A percentile compares a stretch with the other conserved stretches of the same genome.
Evolutionary conservation across 1,284 basidiomycete genomes (phyloP).

Genomic region (Ustilago nuda): DNA sequence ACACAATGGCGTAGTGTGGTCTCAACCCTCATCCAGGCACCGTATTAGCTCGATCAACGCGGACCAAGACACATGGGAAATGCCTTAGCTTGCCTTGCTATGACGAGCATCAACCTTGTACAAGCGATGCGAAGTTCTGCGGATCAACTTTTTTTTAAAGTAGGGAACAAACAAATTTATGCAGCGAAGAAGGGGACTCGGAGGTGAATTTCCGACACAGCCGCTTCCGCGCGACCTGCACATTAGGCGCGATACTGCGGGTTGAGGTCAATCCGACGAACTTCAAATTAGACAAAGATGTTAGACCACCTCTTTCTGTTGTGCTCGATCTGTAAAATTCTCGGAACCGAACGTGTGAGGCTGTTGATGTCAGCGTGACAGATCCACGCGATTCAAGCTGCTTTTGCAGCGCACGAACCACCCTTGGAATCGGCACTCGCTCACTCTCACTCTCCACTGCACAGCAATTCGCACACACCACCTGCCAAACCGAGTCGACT

Average conservation of each 20-base stretch:
- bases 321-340: background rate
- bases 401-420: slow-evolving; percentile 12
- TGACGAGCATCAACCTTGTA: background rate
- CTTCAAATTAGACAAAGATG: background rate
- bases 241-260: slow-evolving; percentile 1
- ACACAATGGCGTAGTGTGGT: background rate
- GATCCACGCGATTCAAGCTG: slow-evolving; percentile 6
- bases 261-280: slow-evolving; percentile 3
- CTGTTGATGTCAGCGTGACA: background rate
- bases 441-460: slow-evolving; percentile 8
- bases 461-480: slow-evolving; percentile 15
- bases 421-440: slow-evolving; percentile 3
- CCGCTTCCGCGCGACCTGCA: background rate
- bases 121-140: background rate
- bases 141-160: background rate
- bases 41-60: background rate
- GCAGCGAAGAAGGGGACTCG: background rate
- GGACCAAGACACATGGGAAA: background rate
- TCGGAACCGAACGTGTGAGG: background rate
- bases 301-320: background rate
- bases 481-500: background rate
- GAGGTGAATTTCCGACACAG: slow-evolving; percentile 7
- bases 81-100: background rate
- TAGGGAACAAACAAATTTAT: slow-evolving; percentile 4
- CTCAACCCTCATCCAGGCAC: too few relatives aligned